Evolutionary conservation across 2,329 filamentous ascomycete species (phyloP), one percentile per base, ranked within the genome.

Genomic region (Trichoderma afroharzianum): DNA sequence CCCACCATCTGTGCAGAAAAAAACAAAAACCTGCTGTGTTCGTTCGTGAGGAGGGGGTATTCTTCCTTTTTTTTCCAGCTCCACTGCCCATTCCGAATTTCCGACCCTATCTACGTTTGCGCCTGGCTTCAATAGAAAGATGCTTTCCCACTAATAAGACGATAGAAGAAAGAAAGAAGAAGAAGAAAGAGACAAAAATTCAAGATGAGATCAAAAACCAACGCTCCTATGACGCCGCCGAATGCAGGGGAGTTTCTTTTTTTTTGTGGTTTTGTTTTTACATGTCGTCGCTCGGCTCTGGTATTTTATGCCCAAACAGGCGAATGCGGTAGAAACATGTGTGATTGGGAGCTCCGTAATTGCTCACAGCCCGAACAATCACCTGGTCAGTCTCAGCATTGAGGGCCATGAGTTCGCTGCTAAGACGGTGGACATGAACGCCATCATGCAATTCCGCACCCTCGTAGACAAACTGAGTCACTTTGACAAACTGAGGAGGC

Each of bases 301-400:
- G 7, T 36, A 71, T 47, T 63, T 74, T 75, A 21, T 69, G 18
- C 85, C 90, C 81, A 77, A 88, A 91, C 58, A 92, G 72, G 70
- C 85, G 82, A n/a, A 91, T 79, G 1, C 90, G 83, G 79, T 92
- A 92, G 75, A 92, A 86, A 77, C 90, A 92, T 4, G 90, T 92
- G 76, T 90, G 89, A 61, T 88, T 81, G 30, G 76, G 77, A 11
- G 84, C 82, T 15, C 90, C 89, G 76, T 90, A 86, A 76, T 92
- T 92, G 76, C 81, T 87, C 70, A 85, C 79, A 2, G 87, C 85
- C 14, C 89, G 82, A 28, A 92, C 78, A 21, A 89, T 77, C 8
- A 92, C 77, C 9, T 86, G 81, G 62, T 85, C 83, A 5, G 88
- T 88, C 18, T 79, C 79, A 15, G 85, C 84, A 6, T 81, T 78